Percentiles rank a stretch among this genome's conserved stretches.
Evolutionary conservation across 176 grass and related monocot genomes (phyloP).

Genomic region (Elaeis guineensis): DNA sequence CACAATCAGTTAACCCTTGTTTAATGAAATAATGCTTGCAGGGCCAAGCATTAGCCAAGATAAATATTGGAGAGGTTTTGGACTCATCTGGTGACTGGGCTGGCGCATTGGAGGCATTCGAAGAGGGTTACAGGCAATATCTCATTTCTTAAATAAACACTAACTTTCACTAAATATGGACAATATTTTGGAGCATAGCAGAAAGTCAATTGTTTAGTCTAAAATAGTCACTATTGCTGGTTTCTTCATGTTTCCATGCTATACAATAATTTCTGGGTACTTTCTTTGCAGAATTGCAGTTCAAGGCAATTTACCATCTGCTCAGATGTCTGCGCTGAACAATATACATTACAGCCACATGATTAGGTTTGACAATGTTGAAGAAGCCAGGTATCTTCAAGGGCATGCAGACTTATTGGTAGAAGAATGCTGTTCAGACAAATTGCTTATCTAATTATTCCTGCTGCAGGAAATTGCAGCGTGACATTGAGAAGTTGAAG

Average conservation of each 20-base stretch:
- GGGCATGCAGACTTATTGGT: not conserved
- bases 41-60: slow-evolving; percentile 93
- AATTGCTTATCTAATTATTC: not conserved
- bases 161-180: too few relatives aligned
- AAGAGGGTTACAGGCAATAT: slow-evolving; percentile 89
- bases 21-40: slow-evolving; percentile 25
- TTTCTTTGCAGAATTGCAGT: slow-evolving; percentile 67
- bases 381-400: slow-evolving; percentile 67
- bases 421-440: not conserved
- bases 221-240: too few relatives aligned
- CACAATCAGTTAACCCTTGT: too few relatives aligned
- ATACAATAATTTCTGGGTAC: slow-evolving; percentile 5
- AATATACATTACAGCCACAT: slow-evolving; percentile 95
- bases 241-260: too few relatives aligned
- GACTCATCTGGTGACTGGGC: slow-evolving; percentile 72
- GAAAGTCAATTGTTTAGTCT: too few relatives aligned
- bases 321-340: slow-evolving; percentile 71
- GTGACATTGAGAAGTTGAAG: slow-evolving; percentile 59
- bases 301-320: slow-evolving; percentile 48
- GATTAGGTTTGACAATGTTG: slow-evolving; percentile 74
- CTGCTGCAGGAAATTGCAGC: slow-evolving; percentile 49
- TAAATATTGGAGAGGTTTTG: slow-evolving; percentile 81
- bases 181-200: too few relatives aligned
- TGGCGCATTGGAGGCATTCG: slow-evolving; percentile 71
- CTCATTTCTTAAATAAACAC: not conserved